Conservation (phyloP, 2,329 filamentous ascomycete genomes). For the Ceratocystiopsis minuta region DNA sequence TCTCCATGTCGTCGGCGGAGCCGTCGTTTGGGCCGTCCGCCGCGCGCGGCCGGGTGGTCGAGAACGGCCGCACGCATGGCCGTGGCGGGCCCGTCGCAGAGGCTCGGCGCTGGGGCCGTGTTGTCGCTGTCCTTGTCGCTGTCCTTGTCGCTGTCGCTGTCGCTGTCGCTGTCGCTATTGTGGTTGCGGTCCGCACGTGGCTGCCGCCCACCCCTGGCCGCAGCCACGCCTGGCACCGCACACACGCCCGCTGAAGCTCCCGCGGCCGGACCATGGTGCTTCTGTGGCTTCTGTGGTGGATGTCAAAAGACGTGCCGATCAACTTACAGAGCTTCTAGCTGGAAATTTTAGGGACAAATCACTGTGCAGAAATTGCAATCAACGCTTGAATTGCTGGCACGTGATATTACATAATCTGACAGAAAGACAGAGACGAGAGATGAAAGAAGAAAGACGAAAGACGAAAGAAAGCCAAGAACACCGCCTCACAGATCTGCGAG, state of each 20-base stretch:
- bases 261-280: neutral
- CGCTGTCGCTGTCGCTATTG: neutral
- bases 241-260: constrained; percentile 9
- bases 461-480: too few relatives aligned
- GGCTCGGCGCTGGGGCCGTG: too few relatives aligned
- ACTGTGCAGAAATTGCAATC: constrained; percentile 7
- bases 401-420: neutral
- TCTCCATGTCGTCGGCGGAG: constrained; percentile 35
- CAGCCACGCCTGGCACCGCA: constrained; percentile 10
- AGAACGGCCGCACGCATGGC: too few relatives aligned
- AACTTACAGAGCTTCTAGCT: too few relatives aligned
- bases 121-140: neutral
- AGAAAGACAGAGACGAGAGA: neutral
- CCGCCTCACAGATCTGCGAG: constrained; percentile 29
- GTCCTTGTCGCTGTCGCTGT: neutral
- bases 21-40: too few relatives aligned
- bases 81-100: too few relatives aligned
- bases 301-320: too few relatives aligned
- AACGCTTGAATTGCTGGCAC: neutral
- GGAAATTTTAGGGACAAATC: constrained; percentile 5
- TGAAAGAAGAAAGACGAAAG: neutral
- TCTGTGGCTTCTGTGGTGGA: too few relatives aligned
- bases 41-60: neutral
- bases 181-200: too few relatives aligned
- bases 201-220: too few relatives aligned